A percentile compares a stretch with the other conserved stretches of the same genome.
phyloP scores from a whole-genome alignment of 192 early-diverging fungal genomes.

The Backusella mclennaniae region DNA sequence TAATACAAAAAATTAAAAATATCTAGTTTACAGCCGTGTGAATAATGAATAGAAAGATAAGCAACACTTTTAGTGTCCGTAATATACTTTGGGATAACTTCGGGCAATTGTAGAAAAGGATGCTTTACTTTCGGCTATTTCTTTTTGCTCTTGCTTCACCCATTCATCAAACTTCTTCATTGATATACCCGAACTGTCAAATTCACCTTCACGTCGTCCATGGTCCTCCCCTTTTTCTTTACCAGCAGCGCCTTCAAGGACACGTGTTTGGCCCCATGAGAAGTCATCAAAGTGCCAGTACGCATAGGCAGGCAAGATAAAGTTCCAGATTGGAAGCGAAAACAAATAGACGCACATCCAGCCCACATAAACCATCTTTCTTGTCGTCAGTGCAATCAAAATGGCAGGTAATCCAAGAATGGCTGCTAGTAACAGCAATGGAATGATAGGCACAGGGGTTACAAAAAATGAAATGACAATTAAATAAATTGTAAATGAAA shows the following conservation, averaged over 20 bases:
- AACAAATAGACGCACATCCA: conserved; percentile 73
- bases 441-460: conserved; percentile 50
- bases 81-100: conserved; percentile 26
- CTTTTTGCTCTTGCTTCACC: conserved; percentile 23
- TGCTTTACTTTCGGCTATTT: conserved; percentile 7
- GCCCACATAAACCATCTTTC: conserved; percentile 79
- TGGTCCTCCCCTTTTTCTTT: conserved; percentile 56
- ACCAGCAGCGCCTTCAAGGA: conserved; percentile 57
- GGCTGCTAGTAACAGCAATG: conserved; percentile 71
- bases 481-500: conserved; percentile 81
- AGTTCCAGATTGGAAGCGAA: conserved; percentile 79
- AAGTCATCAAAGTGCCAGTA: conserved; percentile 92
- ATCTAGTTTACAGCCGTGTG: neutral
- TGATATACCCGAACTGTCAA: conserved; percentile 68
- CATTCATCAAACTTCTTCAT: conserved; percentile 78
- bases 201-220: conserved; percentile 68
- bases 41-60: neutral
- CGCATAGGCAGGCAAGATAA: conserved; percentile 72
- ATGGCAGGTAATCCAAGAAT: conserved; percentile 89
- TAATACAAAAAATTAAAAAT: neutral
- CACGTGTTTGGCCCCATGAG: conserved; percentile 81
- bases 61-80: conserved; percentile 16
- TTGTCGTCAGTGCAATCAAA: conserved; percentile 84
- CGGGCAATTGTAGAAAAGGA: conserved; percentile 12
- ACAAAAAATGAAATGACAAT: conserved; percentile 75